Evolutionary conservation across 345 rosid genomes (phyloP).

Genomic region (Hibiscus tridactylites): DNA sequence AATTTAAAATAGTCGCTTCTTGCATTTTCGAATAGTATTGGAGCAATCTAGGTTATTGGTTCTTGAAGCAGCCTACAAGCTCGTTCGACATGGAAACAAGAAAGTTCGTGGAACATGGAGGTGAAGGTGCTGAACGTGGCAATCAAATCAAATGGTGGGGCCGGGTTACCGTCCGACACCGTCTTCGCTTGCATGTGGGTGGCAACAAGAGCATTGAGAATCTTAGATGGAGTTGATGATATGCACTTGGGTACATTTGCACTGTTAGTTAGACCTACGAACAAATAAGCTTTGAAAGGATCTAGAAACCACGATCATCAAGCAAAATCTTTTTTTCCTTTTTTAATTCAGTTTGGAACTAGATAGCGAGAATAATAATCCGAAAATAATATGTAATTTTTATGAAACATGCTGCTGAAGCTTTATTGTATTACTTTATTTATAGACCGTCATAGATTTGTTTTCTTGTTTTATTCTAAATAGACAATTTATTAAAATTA

Average conservation of each 20-base stretch:
- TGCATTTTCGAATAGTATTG: constrained; percentile 83
- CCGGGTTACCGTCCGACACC: constrained; percentile 77
- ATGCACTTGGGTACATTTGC: constrained; percentile 93
- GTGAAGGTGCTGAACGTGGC: constrained; percentile 80
- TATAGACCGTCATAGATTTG: neutral
- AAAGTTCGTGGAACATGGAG: constrained; percentile 79
- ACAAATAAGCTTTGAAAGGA: constrained; percentile 33
- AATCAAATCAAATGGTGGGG: constrained; percentile 86
- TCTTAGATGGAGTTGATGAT: constrained; percentile 97
- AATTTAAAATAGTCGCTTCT: constrained; percentile 1
- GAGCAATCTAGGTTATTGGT: constrained; percentile 54
- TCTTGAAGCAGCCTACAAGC: constrained; percentile 36
- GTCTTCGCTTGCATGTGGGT: constrained; percentile 87
- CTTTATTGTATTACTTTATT: neutral
- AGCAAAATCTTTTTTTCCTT: neutral
- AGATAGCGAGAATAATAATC: neutral
- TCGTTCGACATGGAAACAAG: constrained; percentile 87
- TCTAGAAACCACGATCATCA: constrained; percentile 7
- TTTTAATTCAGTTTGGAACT: neutral
- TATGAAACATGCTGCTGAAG: neutral
- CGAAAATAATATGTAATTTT: neutral
- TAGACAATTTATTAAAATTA: too few relatives aligned
- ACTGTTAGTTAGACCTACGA: constrained; percentile 49
- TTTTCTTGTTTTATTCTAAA: too few relatives aligned
- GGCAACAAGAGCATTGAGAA: constrained; percentile 68